phyloP scores from a whole-genome alignment of 1,139 yeast genomes.

The Taphrina sp. region DNA sequence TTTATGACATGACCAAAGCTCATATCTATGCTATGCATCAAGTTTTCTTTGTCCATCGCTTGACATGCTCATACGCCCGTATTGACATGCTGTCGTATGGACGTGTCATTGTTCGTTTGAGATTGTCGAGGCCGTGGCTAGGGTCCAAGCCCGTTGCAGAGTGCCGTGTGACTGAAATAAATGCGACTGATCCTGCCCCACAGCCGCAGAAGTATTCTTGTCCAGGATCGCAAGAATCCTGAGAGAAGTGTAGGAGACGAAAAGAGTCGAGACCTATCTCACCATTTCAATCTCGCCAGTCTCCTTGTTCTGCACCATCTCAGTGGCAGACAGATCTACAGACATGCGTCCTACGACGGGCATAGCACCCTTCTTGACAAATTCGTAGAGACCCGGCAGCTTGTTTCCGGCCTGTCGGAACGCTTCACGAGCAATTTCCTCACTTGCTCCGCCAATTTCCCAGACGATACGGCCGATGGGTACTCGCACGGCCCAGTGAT shows the following conservation, averaged over 20 bases:
- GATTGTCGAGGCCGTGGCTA: no score
- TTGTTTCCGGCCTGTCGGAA: slow-evolving; percentile 88
- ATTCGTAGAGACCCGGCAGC: slow-evolving; percentile 88
- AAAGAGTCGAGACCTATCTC: background rate
- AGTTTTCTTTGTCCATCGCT: no score
- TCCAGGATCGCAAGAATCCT: background rate
- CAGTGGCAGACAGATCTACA: slow-evolving; percentile 19
- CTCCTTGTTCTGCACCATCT: slow-evolving; percentile 16
- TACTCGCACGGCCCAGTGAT: slow-evolving; percentile 94
- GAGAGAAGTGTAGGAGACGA: background rate
- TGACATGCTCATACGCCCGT: no score
- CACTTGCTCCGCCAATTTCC: slow-evolving; percentile 84
- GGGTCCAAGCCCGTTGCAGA: no score
- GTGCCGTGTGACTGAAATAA: no score
- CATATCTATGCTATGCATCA: no score
- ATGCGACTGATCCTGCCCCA: background rate
- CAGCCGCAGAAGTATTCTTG: background rate
- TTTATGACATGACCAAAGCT: no score
- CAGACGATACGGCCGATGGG: slow-evolving; percentile 92
- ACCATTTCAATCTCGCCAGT: slow-evolving; percentile 16
- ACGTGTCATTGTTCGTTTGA: no score
- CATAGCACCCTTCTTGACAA: slow-evolving; percentile 63
- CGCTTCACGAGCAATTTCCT: slow-evolving; percentile 85
- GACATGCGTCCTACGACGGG: slow-evolving; percentile 62
- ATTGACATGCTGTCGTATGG: no score